Conservation (phyloP, 352 stramenopile genomes). For the Lagenidium giganteum region DNA sequence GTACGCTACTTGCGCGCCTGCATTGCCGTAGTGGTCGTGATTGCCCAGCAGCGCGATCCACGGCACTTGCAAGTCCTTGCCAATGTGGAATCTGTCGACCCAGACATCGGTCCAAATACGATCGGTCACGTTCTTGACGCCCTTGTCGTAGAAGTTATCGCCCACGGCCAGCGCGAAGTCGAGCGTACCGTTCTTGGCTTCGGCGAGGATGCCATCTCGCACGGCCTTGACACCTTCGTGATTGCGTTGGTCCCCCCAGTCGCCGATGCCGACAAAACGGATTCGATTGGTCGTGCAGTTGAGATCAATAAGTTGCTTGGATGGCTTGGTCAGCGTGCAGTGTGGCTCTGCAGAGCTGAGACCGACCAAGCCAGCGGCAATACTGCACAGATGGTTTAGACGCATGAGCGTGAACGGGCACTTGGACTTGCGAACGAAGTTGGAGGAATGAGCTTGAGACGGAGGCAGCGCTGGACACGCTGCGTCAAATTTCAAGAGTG, state of each 20-base stretch:
- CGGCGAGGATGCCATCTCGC: conserved; percentile 20
- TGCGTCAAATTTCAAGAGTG: no score
- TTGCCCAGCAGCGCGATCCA: conserved; percentile 37
- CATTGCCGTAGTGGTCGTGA: conserved; percentile 36
- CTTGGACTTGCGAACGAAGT: no score
- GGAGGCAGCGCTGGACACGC: no score
- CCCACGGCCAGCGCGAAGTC: conserved; percentile 30
- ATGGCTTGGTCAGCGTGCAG: no score
- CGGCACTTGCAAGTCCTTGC: conserved; percentile 22
- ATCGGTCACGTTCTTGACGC: conserved; percentile 24
- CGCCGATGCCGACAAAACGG: conserved; percentile 27
- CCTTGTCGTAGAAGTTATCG: conserved; percentile 42
- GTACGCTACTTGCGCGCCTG: conserved; percentile 26
- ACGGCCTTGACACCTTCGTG: conserved; percentile 21
- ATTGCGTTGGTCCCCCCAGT: conserved; percentile 30
- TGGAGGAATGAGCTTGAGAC: no score
- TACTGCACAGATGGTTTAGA: no score
- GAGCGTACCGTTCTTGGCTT: conserved; percentile 17
- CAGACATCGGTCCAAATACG: conserved; percentile 20
- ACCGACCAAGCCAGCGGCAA: no score
- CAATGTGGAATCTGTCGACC: conserved; percentile 28
- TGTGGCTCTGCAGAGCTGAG: no score
- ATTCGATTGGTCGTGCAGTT: conserved; percentile 20
- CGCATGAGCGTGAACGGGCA: no score
- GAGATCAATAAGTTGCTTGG: no score